A percentile compares a stretch with the other conserved stretches of the same genome.
Evolutionary conservation across 164 flowering plant species (phyloP).

Genomic region (Malania oleifera): DNA sequence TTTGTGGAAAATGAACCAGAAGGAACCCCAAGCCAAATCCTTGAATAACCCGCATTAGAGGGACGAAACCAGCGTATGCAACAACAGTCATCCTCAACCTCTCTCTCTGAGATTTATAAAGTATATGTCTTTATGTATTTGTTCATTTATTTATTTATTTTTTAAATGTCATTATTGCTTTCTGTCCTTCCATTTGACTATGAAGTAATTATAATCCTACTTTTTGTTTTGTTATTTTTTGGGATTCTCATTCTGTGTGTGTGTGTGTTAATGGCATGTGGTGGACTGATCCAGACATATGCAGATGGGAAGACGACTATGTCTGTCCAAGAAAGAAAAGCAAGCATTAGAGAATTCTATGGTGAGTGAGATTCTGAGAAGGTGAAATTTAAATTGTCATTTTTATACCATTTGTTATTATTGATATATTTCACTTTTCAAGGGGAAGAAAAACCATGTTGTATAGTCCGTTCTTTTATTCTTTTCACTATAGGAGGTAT

Average conservation of each 20-base stretch:
- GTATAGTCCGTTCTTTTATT: not conserved
- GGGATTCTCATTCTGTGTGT: too few species aligned
- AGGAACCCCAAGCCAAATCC: too few species aligned
- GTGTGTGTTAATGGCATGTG: constrained; percentile 2
- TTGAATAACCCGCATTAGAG: too few species aligned
- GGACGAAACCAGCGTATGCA: too few species aligned
- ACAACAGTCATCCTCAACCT: too few species aligned
- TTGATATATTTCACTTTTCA: too few species aligned
- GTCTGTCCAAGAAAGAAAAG: constrained; percentile 37
- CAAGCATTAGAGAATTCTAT: constrained; percentile 38
- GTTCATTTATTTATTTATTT: not conserved
- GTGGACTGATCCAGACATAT: constrained; percentile 25
- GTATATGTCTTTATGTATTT: not conserved
- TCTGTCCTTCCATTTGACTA: not conserved
- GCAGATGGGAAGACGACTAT: constrained; percentile 36
- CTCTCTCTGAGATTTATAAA: too few species aligned
- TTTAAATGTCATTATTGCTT: not conserved
- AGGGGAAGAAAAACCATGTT: not conserved
- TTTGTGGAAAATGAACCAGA: too few species aligned
- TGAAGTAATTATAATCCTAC: not conserved
- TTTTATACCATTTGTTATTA: too few species aligned
- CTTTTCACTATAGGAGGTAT: not conserved
- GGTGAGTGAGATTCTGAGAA: constrained; percentile 18
- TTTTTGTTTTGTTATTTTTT: too few species aligned
- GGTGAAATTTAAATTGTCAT: not conserved